A percentile compares a stretch with the other conserved stretches of the same genome.
phyloP scores from a whole-genome alignment of 257 asterid species.

The Euphrasia confusa region DNA sequence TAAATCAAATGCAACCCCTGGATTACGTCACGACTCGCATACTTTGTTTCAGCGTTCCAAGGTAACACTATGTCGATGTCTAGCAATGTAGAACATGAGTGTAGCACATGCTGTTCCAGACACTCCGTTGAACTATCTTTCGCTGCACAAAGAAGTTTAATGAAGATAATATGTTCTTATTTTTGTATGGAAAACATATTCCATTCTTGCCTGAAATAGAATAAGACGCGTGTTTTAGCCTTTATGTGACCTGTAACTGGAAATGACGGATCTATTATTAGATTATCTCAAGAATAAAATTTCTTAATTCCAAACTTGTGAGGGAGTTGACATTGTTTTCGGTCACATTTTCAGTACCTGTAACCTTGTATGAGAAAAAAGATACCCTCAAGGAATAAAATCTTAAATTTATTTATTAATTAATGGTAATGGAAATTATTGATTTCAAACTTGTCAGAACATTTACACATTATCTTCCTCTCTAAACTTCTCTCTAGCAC shows the following conservation, averaged over 20 bases:
- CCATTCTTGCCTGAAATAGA: conserved; percentile 11
- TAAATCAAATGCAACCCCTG: conserved; percentile 89
- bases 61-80: conserved; percentile 38
- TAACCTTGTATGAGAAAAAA: too few relatives aligned
- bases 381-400: too few relatives aligned
- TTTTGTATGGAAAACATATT: not conserved
- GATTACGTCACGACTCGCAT: conserved; percentile 95
- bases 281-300: not conserved
- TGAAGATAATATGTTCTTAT: not conserved
- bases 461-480: too few relatives aligned
- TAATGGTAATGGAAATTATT: too few relatives aligned
- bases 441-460: too few relatives aligned
- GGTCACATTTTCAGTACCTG: too few relatives aligned
- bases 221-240: not conserved
- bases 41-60: conserved; percentile 92
- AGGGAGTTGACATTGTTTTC: too few relatives aligned
- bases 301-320: too few relatives aligned
- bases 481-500: too few relatives aligned
- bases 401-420: too few relatives aligned
- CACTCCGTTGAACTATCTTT: conserved; percentile 15
- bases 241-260: not conserved
- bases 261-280: not conserved
- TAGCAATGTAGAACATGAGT: conserved; percentile 1
- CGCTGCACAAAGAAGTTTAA: conserved; percentile 9
- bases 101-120: conserved; percentile 12